A percentile compares a stretch with the other conserved stretches of the same genome.
Conservation (phyloP, 352 stramenopile genomes). For the Phytophthora tubulina region DNA sequence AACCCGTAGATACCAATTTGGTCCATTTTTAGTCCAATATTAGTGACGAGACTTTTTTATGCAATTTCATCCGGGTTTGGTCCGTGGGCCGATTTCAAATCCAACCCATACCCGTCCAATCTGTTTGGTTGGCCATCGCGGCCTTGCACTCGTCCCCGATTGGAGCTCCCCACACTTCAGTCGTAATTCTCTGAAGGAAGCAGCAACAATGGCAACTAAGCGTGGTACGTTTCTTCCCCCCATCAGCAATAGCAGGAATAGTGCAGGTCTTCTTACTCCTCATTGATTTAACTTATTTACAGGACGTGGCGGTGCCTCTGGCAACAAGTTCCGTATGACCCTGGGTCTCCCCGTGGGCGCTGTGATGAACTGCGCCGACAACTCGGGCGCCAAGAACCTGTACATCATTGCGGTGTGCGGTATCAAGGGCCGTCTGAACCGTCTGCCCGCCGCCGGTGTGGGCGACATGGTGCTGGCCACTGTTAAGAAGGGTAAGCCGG, state of each 20-base stretch:
- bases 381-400: conserved; percentile 99
- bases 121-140: conserved; percentile 45
- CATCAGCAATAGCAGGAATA: neutral
- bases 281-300: conserved; percentile 4
- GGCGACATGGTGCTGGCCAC: conserved; percentile 99
- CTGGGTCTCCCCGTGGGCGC: conserved; percentile 98
- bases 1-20: neutral
- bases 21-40: neutral
- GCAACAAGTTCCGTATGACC: conserved; percentile 99
- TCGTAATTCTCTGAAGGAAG: conserved; percentile 89
- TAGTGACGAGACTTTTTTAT: no score
- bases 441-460: conserved; percentile 97
- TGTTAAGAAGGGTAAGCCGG: conserved; percentile 99
- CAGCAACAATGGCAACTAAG: conserved; percentile 86
- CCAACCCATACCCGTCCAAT: neutral
- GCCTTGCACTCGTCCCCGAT: neutral
- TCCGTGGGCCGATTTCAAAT: neutral
- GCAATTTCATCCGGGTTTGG: neutral
- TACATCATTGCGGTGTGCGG: conserved; percentile 99
- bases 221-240: conserved; percentile 57
- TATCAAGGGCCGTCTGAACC: conserved; percentile 99
- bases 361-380: conserved; percentile 99
- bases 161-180: conserved; percentile 37
- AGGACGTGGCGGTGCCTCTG: conserved; percentile 97
- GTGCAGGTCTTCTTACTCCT: neutral